Evolutionary conservation across 495 filamentous ascomycete species (phyloP).

Genomic region (Penicillium cataractarum): DNA sequence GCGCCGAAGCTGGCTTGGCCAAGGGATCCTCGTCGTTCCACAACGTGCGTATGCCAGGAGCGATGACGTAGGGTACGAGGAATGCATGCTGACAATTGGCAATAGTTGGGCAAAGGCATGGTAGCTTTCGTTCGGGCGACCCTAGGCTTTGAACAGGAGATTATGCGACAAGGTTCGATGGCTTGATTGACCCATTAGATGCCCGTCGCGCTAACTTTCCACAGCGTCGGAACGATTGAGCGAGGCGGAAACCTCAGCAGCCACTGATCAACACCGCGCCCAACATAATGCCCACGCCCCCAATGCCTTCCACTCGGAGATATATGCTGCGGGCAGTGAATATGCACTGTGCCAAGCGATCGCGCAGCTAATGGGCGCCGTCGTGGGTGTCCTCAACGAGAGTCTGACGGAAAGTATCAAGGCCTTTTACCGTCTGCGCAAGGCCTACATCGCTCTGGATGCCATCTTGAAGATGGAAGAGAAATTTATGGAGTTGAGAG

Average conservation of each 20-base stretch:
- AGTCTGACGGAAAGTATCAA: conserved; percentile 89
- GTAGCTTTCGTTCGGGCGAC: conserved; percentile 84
- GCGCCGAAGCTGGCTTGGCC: conserved; percentile 74
- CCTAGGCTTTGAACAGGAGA: conserved; percentile 90
- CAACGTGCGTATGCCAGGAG: conserved; percentile 52
- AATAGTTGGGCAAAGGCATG: conserved; percentile 75
- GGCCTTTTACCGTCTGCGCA: conserved; percentile 91
- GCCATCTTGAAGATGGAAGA: conserved; percentile 68
- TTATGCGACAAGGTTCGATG: conserved; percentile 76
- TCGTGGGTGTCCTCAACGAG: conserved; percentile 88
- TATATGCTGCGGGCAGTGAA: conserved; percentile 84
- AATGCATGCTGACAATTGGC: conserved; percentile 17
- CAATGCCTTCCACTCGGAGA: conserved; percentile 56
- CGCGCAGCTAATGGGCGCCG: conserved; percentile 85
- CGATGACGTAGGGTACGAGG: conserved; percentile 13
- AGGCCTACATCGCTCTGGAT: conserved; percentile 84
- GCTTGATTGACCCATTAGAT: conserved; percentile 6
- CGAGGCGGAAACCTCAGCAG: conserved; percentile 79
- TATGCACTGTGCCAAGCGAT: conserved; percentile 79
- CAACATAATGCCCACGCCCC: conserved; percentile 53
- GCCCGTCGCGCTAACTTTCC: conserved; percentile 18
- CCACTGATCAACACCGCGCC: conserved; percentile 75
- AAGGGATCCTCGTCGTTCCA: conserved; percentile 88
- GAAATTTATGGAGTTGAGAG: conserved; percentile 52
- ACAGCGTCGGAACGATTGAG: conserved; percentile 70